Base-by-base conservation (phyloP, 257 asterid genomes). In the Cynanchum wilfordii region DNA sequence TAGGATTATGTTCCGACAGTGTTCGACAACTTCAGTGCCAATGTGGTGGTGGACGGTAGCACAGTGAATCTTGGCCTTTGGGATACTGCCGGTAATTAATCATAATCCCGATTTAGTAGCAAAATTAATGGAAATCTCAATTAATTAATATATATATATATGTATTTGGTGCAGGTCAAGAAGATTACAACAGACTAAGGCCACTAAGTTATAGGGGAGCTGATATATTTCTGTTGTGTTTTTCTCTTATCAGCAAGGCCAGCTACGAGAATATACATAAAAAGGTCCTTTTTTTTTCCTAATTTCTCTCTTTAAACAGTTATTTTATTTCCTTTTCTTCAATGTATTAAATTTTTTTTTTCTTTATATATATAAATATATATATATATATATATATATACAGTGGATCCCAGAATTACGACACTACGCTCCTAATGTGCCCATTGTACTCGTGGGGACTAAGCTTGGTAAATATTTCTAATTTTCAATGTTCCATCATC, bases 181-280 rank as follows among this genome's bases (percentile, higher is more conserved):
- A 91, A 82, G 97, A 91, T 79, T 91, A 91, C 80, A 91, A 91
- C 71, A 89, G 97, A 73, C 71, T 91, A 54, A 76, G 97, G 69
- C 97, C 97, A 66, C 81, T 91, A 42, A 91, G 97, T 77, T 91
- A 91, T 4, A 88, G 97, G 81, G 97, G 97, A 56, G 97, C 97
- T 73, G 97, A 91, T 84, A 86, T 88, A 3, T 89, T 91, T 77
- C 69, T 91, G 12, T 79, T 91, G 45, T 95, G 96, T 16, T 91
- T 89, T 77, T 91, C 97, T 29, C 86, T 91, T 0, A 86, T 84
- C 64, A 89, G 97, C 86, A 91, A 91, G 78, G 95, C 97, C 51
- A 91, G 97, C 81, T 91, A 85, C 79, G 97, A 91, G 65, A 91
- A 91, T 72, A 83, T 91, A 24, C 77, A 83, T 82, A 91, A 91